A percentile compares a stretch with the other conserved stretches of the same genome.
These are phyloP conservation scores for Corylus americana DNA, from an alignment of 306 rosid species.

Conservation along the genomic window DNA sequence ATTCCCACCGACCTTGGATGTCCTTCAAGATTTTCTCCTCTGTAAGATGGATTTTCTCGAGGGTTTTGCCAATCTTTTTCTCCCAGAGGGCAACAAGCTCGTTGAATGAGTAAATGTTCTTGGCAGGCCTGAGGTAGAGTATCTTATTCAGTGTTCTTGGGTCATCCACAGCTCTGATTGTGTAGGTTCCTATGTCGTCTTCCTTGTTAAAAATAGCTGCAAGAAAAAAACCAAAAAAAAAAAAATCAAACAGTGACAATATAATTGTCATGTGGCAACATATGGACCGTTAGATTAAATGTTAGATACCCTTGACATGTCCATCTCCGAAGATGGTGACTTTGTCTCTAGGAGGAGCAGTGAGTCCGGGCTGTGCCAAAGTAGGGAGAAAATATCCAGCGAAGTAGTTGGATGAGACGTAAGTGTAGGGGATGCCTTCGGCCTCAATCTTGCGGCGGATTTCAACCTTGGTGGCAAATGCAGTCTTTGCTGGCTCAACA, in stretches of 20 bases:
- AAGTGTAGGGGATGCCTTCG: conserved; percentile 75
- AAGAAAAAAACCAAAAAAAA: neutral
- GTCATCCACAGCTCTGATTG: conserved; percentile 86
- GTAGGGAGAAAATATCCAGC: conserved; percentile 77
- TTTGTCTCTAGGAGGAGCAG: conserved; percentile 76
- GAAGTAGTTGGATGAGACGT: conserved; percentile 60
- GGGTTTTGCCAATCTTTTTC: conserved; percentile 75
- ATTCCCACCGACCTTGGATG: conserved; percentile 51
- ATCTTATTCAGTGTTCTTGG: conserved; percentile 80
- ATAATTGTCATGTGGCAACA: too few species aligned
- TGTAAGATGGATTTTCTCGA: conserved; percentile 57
- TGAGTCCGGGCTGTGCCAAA: conserved; percentile 61
- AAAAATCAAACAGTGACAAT: neutral
- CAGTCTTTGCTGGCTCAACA: conserved; percentile 88
- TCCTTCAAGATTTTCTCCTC: conserved; percentile 77
- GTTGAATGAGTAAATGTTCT: conserved; percentile 69
- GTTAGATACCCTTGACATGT: conserved; percentile 53
- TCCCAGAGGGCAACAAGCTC: conserved; percentile 88
- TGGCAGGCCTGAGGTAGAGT: conserved; percentile 71
- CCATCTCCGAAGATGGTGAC: conserved; percentile 75
- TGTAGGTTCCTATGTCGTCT: conserved; percentile 77
- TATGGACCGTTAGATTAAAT: too few species aligned
- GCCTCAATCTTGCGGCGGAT: conserved; percentile 69
- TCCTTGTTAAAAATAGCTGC: conserved; percentile 77
- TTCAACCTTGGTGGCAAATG: conserved; percentile 48